Evolutionary conservation across 345 rosid species (phyloP).

Genomic region (Isatis tinctoria): DNA sequence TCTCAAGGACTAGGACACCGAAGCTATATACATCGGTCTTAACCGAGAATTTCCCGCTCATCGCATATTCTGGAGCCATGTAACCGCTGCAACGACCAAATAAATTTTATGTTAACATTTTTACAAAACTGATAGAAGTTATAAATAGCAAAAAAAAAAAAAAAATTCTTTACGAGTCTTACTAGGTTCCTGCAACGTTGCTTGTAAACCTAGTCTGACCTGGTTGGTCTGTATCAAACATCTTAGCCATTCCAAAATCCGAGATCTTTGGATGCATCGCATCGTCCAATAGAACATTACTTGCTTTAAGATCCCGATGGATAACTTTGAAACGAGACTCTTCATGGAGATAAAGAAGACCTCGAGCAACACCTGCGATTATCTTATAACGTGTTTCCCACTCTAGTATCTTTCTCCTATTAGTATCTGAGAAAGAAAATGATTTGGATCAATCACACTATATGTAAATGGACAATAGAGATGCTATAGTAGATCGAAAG

Average conservation of each 20-base stretch:
- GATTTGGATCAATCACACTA: neutral
- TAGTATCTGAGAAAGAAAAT: neutral
- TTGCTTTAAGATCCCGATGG: conserved; percentile 51
- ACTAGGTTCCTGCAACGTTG: conserved; percentile 43
- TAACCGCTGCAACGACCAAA: neutral
- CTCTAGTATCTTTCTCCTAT: neutral
- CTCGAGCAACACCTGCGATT: conserved; percentile 26
- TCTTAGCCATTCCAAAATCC: conserved; percentile 48
- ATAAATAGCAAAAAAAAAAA: too few species aligned
- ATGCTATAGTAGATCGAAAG: neutral
- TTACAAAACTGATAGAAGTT: neutral
- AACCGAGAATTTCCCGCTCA: neutral
- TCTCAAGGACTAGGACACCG: conserved; percentile 3
- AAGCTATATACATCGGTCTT: conserved; percentile 15
- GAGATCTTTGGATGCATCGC: conserved; percentile 48
- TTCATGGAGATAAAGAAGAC: conserved; percentile 36
- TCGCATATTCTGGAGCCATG: conserved; percentile 3
- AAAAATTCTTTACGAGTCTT: too few species aligned
- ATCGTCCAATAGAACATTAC: conserved; percentile 40
- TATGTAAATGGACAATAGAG: neutral
- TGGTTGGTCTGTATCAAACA: neutral
- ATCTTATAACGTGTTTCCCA: conserved; percentile 26
- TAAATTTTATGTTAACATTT: neutral
- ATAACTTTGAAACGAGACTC: conserved; percentile 47
- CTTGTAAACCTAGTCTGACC: neutral